Evolutionary conservation across 1,284 basidiomycete species (phyloP).

Genomic region (Clitocybe nebularis): DNA sequence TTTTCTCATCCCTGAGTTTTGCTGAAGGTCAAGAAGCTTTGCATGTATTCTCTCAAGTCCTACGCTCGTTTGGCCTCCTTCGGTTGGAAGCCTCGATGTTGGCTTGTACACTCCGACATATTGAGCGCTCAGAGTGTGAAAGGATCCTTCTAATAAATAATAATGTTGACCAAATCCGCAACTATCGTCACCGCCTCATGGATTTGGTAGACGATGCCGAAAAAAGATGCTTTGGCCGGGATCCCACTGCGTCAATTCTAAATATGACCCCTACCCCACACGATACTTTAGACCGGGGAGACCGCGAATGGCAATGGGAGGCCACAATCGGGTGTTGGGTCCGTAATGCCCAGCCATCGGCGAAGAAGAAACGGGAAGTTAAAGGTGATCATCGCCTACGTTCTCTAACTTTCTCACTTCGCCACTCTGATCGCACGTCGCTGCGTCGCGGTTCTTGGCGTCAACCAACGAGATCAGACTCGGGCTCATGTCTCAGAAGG

Average conservation of each 20-base stretch:
- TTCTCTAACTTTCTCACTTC: not conserved
- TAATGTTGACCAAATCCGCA: slow-evolving; percentile 23
- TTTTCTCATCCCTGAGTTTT: slow-evolving; percentile 15
- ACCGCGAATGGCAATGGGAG: slow-evolving; percentile 26
- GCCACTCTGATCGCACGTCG: too few relatives aligned
- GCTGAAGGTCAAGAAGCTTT: slow-evolving; percentile 17
- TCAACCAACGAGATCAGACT: not conserved
- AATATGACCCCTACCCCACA: slow-evolving; percentile 1
- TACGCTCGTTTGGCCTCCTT: slow-evolving; percentile 32
- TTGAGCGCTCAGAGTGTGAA: slow-evolving; percentile 33
- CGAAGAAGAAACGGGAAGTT: slow-evolving; percentile 25
- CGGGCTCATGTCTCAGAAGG: too few relatives aligned
- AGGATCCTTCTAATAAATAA: slow-evolving; percentile 15
- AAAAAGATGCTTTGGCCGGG: slow-evolving; percentile 35
- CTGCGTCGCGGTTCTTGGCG: not conserved
- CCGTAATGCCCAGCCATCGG: slow-evolving; percentile 14
- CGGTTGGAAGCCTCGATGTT: slow-evolving; percentile 50
- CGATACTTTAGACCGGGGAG: not conserved
- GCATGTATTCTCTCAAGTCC: slow-evolving; percentile 29
- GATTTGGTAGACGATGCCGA: slow-evolving; percentile 48
- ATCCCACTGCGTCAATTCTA: not conserved
- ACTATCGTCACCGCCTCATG: slow-evolving; percentile 38
- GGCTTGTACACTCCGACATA: slow-evolving; percentile 43
- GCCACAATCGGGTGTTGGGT: slow-evolving; percentile 22
- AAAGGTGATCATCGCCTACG: slow-evolving; percentile 6